Base-by-base conservation (phyloP, 148 eudicot species). In the Salicornia ramosissima region DNA sequence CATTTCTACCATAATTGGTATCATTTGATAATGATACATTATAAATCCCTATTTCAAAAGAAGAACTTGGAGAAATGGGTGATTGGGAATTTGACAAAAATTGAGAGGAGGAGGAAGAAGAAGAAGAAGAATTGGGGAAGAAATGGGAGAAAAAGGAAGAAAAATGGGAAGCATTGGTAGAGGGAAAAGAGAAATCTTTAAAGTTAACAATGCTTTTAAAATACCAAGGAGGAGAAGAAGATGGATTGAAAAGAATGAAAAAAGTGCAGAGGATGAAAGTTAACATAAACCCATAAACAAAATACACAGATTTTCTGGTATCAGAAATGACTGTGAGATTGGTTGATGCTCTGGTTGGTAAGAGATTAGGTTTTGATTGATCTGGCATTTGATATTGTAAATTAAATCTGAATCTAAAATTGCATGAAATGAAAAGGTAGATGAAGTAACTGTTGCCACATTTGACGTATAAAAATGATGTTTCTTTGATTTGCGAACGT, bases 211-310 rank as follows among this genome's bases (percentile, higher is more conserved):
- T 54, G 21, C 59, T 47, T 46, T 28, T 64, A 13, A 74, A 54
- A 25, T 74, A 49, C 80, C 75, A 78, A 63, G 80, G 29, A 6
- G 79, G 72, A 46, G 65, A 51, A 22, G 68, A 58, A 4, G 80
- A 75, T 5, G 80, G 71, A 75, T 49, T 70, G n/a, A 86, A 64
- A 68, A 82, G 68, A 54, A 79, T 45, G 74, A 80, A 77, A 64
- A 80, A 42, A 5, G 78, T 74, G 72, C 73, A 86, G 62, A 58
- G 51, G 31, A 80, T 60, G 73, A 82, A 78, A 21, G 78, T 50
- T 31, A 76, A 58, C 65, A 81, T 76, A 74, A 86, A 76, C 42
- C 64, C 77, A 59, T 73, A 83, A 25, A 83, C 65, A 64, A 67
- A 76, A 34, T 69, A 55, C 45, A 65, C 75, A 30, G 78, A 51